These are phyloP conservation scores for Mycena venus DNA, from an alignment of 768 basidiomycete species.

Conservation along the genomic window DNA sequence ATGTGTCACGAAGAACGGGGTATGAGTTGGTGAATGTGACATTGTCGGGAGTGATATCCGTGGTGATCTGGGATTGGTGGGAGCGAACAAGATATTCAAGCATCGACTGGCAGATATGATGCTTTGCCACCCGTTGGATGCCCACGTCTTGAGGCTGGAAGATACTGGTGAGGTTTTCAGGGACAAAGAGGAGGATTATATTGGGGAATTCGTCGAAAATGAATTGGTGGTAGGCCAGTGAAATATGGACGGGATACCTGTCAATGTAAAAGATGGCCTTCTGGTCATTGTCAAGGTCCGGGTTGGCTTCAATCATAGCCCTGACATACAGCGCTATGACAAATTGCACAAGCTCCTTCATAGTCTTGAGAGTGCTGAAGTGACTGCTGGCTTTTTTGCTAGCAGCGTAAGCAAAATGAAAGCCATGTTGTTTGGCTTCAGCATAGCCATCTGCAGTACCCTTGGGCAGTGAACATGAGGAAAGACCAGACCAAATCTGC, in stretches of 20 bases:
- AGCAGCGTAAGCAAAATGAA: conserved; percentile 38
- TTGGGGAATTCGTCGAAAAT: conserved; percentile 20
- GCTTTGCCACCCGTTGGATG: conserved; percentile 37
- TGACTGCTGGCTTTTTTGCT: conserved; percentile 38
- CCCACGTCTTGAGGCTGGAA: too few species aligned
- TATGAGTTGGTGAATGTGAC: conserved; percentile 7
- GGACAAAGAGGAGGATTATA: conserved; percentile 34
- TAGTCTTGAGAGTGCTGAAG: conserved; percentile 43
- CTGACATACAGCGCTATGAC: conserved; percentile 25
- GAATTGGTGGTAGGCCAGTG: conserved; percentile 35
- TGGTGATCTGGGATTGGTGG: conserved; percentile 14
- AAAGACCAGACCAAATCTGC: conserved; percentile 41
- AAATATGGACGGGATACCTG: conserved; percentile 44
- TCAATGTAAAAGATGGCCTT: conserved; percentile 38
- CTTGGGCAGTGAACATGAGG: conserved; percentile 33
- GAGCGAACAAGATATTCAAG: conserved; percentile 20
- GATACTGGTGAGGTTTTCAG: conserved; percentile 35
- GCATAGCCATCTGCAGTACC: conserved; percentile 17
- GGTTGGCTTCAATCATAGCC: conserved; percentile 23
- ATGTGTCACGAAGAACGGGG: conserved; percentile 26
- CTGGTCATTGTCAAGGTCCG: conserved; percentile 26
- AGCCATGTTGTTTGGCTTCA: conserved; percentile 28
- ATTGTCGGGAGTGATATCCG: conserved; percentile 23
- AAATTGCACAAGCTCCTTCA: conserved; percentile 39
- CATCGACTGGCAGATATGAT: conserved; percentile 30